Evolutionary conservation across 805 yeast genomes (phyloP).

Genomic region (Candida arabinofermentans): DNA sequence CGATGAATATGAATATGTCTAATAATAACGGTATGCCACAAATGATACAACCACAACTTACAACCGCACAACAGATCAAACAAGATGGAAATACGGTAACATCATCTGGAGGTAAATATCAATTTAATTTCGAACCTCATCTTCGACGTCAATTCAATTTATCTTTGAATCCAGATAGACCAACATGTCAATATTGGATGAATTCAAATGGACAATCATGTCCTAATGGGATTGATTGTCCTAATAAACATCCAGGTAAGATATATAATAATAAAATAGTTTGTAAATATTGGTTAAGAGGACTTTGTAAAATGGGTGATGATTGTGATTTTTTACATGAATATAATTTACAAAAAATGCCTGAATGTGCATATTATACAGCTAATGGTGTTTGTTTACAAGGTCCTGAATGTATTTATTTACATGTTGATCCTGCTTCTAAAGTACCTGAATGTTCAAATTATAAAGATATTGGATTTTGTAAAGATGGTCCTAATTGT

Average conservation of each 20-base stretch:
- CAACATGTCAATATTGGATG: constrained; percentile 71
- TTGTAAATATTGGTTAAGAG: constrained; percentile 97
- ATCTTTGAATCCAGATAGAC: constrained; percentile 85
- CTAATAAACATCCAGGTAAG: constrained; percentile 73
- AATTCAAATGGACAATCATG: constrained; percentile 42
- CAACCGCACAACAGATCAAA: too few species aligned
- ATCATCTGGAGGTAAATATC: too few species aligned
- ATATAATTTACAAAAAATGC: constrained; percentile 90
- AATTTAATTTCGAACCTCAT: constrained; percentile 73
- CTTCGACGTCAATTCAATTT: constrained; percentile 75
- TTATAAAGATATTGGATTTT: constrained; percentile 79
- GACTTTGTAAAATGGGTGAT: constrained; percentile 93
- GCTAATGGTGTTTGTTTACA: constrained; percentile 87
- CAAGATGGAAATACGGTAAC: too few species aligned
- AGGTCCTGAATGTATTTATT: constrained; percentile 87
- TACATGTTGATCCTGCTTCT: constrained; percentile 85
- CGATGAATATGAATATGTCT: too few species aligned
- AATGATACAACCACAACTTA: too few species aligned
- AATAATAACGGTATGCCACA: too few species aligned
- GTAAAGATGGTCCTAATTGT: constrained; percentile 89
- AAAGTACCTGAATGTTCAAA: constrained; percentile 85
- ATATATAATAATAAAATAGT: constrained; percentile 72
- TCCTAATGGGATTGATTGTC: constrained; percentile 58
- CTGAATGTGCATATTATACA: constrained; percentile 87
- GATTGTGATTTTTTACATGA: constrained; percentile 96